A percentile compares a stretch with the other conserved stretches of the same genome.
Evolutionary conservation across 2,329 filamentous ascomycete genomes (phyloP).

Genomic region (Dothistroma pini): DNA sequence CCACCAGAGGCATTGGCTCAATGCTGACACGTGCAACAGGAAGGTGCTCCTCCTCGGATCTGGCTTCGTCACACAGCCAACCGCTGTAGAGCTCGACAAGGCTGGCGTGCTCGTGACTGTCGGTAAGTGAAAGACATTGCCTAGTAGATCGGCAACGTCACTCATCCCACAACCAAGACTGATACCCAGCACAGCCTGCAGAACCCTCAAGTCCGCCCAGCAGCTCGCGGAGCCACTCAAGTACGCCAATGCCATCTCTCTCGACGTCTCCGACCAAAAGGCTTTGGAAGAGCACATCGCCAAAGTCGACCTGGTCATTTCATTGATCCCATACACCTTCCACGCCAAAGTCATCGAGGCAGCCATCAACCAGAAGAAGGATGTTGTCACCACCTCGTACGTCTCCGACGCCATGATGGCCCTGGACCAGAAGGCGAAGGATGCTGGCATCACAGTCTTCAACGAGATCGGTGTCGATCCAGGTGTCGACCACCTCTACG

Average conservation of each 20-base stretch:
- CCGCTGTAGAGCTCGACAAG: slow-evolving; percentile 56
- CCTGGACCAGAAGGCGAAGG: slow-evolving; percentile 77
- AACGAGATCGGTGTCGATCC: slow-evolving; percentile 86
- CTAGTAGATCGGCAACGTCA: neutral
- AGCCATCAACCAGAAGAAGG: slow-evolving; percentile 88
- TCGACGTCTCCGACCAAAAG: slow-evolving; percentile 73
- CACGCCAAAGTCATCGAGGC: slow-evolving; percentile 88
- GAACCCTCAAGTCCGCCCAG: slow-evolving; percentile 73
- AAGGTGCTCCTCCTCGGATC: slow-evolving; percentile 51
- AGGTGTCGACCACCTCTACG: slow-evolving; percentile 72
- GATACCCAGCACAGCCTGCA: slow-evolving; percentile 60
- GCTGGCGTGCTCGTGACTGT: slow-evolving; percentile 56
- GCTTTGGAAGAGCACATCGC: slow-evolving; percentile 78
- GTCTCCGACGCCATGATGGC: slow-evolving; percentile 90
- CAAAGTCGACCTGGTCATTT: slow-evolving; percentile 57
- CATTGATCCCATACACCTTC: slow-evolving; percentile 85
- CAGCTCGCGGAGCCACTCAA: slow-evolving; percentile 68
- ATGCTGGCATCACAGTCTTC: slow-evolving; percentile 93
- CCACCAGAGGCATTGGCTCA: neutral
- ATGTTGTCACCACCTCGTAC: slow-evolving; percentile 94
- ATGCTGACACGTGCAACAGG: slow-evolving; percentile 18
- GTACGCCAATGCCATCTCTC: slow-evolving; percentile 70
- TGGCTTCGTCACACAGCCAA: slow-evolving; percentile 56
- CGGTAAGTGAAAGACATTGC: slow-evolving; percentile 39
- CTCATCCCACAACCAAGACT: neutral